Conservation (phyloP, 1,284 basidiomycete species). For the Naganishia albida region DNA sequence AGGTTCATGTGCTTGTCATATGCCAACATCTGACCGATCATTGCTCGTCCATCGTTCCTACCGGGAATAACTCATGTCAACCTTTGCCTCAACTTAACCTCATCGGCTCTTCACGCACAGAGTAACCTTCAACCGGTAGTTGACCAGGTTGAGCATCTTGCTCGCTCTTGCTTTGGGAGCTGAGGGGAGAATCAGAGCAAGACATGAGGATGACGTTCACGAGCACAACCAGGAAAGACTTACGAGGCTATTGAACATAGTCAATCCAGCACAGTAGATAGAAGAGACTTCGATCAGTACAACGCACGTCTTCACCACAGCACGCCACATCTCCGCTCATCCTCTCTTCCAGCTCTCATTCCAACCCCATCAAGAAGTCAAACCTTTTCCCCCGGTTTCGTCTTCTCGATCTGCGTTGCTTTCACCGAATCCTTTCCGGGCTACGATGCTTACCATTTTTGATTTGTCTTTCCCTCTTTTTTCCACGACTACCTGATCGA, state of each 20-base stretch:
- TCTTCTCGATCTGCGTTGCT: background rate
- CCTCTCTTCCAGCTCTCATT: background rate
- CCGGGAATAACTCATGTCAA: background rate
- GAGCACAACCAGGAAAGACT: background rate
- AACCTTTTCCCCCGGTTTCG: background rate
- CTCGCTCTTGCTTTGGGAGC: conserved; percentile 89
- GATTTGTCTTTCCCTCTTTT: background rate
- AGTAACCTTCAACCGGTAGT: conserved; percentile 95
- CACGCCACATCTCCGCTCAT: background rate
- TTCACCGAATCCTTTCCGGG: background rate
- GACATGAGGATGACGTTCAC: background rate
- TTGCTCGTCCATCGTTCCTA: conserved; percentile 86
- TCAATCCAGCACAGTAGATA: background rate
- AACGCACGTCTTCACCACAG: background rate
- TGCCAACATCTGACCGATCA: conserved; percentile 98
- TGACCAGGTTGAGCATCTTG: conserved; percentile 96
- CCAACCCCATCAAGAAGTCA: background rate
- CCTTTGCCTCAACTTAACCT: background rate
- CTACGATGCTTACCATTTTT: conserved; percentile 12
- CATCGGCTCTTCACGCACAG: conserved; percentile 57
- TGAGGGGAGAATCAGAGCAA: conserved; percentile 18
- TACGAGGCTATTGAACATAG: conserved; percentile 30
- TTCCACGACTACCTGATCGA: background rate
- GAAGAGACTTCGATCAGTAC: background rate
- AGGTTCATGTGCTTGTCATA: conserved; percentile 99